Evolutionary conservation across 1,284 basidiomycete species (phyloP), one percentile per base, ranked within the genome.

Genomic region (Puccinia horiana): DNA sequence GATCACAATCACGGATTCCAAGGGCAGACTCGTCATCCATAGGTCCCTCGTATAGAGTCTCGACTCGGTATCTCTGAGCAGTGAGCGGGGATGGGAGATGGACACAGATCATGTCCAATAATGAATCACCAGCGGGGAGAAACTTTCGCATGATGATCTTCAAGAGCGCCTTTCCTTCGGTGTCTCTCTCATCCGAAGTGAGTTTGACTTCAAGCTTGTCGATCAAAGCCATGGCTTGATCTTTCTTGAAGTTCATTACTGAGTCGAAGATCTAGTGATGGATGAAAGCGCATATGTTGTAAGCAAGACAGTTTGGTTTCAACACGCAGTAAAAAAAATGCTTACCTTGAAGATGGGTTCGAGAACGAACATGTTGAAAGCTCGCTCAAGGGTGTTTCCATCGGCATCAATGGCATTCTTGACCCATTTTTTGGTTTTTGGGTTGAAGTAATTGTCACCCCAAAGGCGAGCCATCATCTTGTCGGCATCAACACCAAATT

Each of bases 231-330:
- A 87, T 88, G 86, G 94, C 92, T 85, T 91, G 89, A 83, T 98
- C 96, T 91, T 97, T 99, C 91, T 99, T 98, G 91, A 93, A 98
- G 92, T 99, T 98, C 96, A 98, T 99, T 89, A 98, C 94, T 85
- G 94, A 92, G 86, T 98, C 96, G 89, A 99, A 99, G 88, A 99
- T 92, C 88, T 81, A 49, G 32, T n/a, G 29, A 40, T 47, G 16
- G 20, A 42, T 76, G 5, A 40, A 40, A 26, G 29, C n/a, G 9
- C 26, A 35, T 14, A 23, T 5, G 26, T 12, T n/a, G 61, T 78
- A 35, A 69, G 47, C 70, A 20, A 23, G 37, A 69, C 11, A 54
- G 4, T 47, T n/a, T 70, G 16, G 35, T 26, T 2, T 52, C 5
- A 40, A 12, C 8, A 70, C n/a, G 37, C 26, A 40, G 23, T 23